A percentile compares a stretch with the other conserved stretches of the same genome.
These are phyloP conservation scores for Saposhnikovia divaricata DNA, from an alignment of 129 eudicot species.

Conservation along the genomic window DNA sequence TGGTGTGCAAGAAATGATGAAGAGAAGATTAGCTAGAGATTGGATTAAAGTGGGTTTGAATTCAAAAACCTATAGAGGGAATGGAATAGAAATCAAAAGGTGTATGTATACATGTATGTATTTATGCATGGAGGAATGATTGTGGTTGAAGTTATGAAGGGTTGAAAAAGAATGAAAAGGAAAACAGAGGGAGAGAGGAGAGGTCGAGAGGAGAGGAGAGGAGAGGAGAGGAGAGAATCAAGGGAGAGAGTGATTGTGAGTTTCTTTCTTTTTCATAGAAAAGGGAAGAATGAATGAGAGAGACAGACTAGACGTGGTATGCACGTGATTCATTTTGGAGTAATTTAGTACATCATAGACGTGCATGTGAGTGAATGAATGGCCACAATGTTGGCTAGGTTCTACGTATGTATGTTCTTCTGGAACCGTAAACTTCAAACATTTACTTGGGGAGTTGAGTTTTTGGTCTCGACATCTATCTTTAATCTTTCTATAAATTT, in stretches of 20 bases:
- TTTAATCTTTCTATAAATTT: too few relatives aligned
- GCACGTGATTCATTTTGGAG: conserved; percentile 33
- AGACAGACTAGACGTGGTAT: conserved; percentile 41
- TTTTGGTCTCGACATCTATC: too few relatives aligned
- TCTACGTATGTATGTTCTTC: conserved; percentile 1
- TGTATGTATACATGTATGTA: too few relatives aligned
- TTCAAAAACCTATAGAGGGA: conserved; percentile 39
- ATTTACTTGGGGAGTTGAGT: neutral
- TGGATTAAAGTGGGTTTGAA: conserved; percentile 24
- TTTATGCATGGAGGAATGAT: neutral
- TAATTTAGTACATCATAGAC: conserved; percentile 12
- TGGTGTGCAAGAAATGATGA: neutral
- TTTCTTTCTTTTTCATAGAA: neutral
- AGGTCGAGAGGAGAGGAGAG: neutral
- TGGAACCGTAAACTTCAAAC: neutral
- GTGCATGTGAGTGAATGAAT: conserved; percentile 12
- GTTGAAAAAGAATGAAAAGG: conserved; percentile 18
- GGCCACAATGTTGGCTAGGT: conserved; percentile 22
- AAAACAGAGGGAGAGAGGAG: neutral
- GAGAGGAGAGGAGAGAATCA: conserved; percentile 6
- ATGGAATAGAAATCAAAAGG: conserved; percentile 11
- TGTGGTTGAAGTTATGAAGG: conserved; percentile 11
- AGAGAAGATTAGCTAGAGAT: conserved; percentile 16
- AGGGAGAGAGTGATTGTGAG: conserved; percentile 4
- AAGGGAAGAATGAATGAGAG: neutral